phyloP scores from a whole-genome alignment of 2,329 filamentous ascomycete genomes.

The Diaporthe sp. region DNA sequence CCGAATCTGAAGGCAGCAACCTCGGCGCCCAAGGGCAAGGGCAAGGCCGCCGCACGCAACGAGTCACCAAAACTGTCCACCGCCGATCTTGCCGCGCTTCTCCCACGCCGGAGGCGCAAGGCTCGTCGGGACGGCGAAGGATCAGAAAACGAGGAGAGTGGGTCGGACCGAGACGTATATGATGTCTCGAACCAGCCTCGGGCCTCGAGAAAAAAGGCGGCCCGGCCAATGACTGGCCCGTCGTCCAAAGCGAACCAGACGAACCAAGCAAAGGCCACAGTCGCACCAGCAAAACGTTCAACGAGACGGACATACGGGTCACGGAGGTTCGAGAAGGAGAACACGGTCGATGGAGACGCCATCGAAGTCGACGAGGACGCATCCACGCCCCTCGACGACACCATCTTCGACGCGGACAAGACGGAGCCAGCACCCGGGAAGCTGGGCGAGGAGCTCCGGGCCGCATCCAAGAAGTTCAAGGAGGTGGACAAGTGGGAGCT shows the following conservation, averaged over 20 bases:
- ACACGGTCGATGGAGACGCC: slow-evolving; percentile 57
- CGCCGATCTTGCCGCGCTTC: slow-evolving; percentile 65
- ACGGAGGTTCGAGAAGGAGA: slow-evolving; percentile 69
- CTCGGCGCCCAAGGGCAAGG: slow-evolving; percentile 41
- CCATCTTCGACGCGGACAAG: slow-evolving; percentile 51
- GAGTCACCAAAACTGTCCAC: slow-evolving; percentile 63
- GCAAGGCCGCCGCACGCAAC: slow-evolving; percentile 46
- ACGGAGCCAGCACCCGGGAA: slow-evolving; percentile 53
- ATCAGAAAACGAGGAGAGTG: slow-evolving; percentile 62
- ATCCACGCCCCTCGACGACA: slow-evolving; percentile 58
- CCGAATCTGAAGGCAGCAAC: slow-evolving; percentile 63
- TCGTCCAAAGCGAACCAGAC: slow-evolving; percentile 32
- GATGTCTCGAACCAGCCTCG: slow-evolving; percentile 60
- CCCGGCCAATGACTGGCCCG: slow-evolving; percentile 24
- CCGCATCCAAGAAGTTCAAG: slow-evolving; percentile 73
- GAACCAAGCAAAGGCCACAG: slow-evolving; percentile 15
- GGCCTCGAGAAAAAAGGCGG: slow-evolving; percentile 51
- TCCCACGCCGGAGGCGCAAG: slow-evolving; percentile 66
- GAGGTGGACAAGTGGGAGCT: slow-evolving; percentile 79
- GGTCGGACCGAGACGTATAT: slow-evolving; percentile 66
- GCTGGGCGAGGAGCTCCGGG: slow-evolving; percentile 68
- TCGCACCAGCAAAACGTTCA: slow-evolving; percentile 37
- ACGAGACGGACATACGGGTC: slow-evolving; percentile 63
- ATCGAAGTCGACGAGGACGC: slow-evolving; percentile 55
- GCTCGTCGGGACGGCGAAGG: slow-evolving; percentile 52